Conservation (phyloP, 2,329 filamentous ascomycete species). For the Davidsoniella eucalypti region DNA sequence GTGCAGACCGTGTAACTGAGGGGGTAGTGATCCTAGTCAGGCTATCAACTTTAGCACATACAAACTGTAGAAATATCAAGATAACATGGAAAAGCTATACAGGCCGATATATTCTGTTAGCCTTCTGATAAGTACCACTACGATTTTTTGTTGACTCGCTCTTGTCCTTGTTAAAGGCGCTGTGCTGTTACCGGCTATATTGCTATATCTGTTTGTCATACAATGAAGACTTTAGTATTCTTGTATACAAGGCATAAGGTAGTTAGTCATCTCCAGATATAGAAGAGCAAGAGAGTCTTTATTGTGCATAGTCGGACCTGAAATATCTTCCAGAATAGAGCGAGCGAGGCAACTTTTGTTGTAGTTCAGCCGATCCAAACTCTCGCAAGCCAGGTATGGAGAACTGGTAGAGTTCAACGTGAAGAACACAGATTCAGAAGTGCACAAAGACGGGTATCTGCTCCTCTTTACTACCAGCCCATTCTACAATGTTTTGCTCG, state of each 20-base stretch:
- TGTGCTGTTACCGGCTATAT: constrained; percentile 22
- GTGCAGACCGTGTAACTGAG: too few relatives aligned
- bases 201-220: constrained; percentile 20
- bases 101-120: too few relatives aligned
- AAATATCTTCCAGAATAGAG: constrained; percentile 22
- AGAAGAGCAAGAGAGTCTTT: constrained; percentile 16
- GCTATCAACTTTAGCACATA: too few relatives aligned
- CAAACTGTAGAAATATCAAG: too few relatives aligned
- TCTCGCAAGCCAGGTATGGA: constrained; percentile 22
- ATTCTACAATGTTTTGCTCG: too few relatives aligned
- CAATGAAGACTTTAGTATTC: constrained; percentile 19
- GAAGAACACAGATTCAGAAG: too few relatives aligned
- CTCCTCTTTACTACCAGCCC: too few relatives aligned
- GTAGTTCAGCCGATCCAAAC: constrained; percentile 19
- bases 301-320: constrained; percentile 17
- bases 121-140: too few relatives aligned
- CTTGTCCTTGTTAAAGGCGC: constrained; percentile 21
- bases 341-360: constrained; percentile 21
- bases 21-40: too few relatives aligned
- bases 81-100: too few relatives aligned
- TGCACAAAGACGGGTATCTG: too few relatives aligned
- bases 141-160: constrained; percentile 19
- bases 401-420: too few relatives aligned
- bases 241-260: constrained; percentile 14
- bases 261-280: constrained; percentile 11